These are phyloP conservation scores for Fraxinus sp. DNA, from an alignment of 305 asterid species.

Conservation along the genomic window DNA sequence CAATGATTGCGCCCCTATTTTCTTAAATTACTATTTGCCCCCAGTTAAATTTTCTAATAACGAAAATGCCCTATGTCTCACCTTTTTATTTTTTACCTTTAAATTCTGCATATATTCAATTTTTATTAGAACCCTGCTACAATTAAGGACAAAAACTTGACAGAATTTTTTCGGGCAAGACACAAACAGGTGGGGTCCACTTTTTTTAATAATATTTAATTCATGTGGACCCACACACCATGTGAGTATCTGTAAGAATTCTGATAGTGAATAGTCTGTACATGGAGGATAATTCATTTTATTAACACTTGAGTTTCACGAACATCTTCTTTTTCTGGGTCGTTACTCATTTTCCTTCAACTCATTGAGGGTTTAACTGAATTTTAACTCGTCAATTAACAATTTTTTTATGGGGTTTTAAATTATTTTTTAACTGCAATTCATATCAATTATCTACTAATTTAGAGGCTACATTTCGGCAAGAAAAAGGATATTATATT, in stretches of 20 bases:
- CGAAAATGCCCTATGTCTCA: neutral
- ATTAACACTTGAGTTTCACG: neutral
- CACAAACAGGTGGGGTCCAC: too few species aligned
- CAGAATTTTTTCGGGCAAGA: too few species aligned
- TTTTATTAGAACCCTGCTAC: too few species aligned
- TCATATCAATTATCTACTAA: neutral
- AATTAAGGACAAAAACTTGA: too few species aligned
- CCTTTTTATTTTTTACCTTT: neutral
- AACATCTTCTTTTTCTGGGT: neutral
- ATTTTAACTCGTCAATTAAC: neutral
- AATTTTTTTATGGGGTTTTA: neutral
- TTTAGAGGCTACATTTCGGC: neutral
- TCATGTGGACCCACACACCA: too few species aligned
- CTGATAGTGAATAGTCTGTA: too few species aligned
- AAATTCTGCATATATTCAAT: neutral
- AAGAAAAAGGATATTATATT: neutral
- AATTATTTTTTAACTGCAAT: neutral
- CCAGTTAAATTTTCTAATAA: neutral
- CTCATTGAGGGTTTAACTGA: neutral
- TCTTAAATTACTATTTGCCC: slow-evolving; percentile 12
- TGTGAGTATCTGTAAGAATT: too few species aligned
- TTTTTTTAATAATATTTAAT: too few species aligned
- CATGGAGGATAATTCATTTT: neutral
- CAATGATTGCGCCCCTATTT: neutral
- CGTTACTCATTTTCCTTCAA: neutral